Conservation (phyloP, 495 filamentous ascomycete genomes). For the Pseudomonodictys pantanalensis region DNA sequence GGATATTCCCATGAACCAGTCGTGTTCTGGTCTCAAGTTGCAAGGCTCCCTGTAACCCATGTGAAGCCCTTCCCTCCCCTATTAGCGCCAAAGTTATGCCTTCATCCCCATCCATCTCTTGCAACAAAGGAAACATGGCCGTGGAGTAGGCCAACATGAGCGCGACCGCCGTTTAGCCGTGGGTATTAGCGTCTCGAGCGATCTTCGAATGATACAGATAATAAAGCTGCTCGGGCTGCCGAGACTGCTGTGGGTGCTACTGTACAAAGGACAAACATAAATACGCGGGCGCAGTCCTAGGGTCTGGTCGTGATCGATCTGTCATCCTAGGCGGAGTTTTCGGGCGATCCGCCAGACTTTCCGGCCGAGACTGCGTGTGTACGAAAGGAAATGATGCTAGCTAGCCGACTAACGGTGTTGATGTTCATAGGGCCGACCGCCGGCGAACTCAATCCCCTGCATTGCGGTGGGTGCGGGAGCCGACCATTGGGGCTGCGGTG, state of each 20-base stretch:
- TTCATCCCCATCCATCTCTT: not conserved
- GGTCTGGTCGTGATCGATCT: too few relatives aligned
- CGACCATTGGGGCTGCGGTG: slow-evolving; percentile 13
- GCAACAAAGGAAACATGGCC: slow-evolving; percentile 4
- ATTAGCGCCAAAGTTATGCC: not conserved
- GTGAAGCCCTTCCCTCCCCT: not conserved
- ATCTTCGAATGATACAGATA: slow-evolving; percentile 11
- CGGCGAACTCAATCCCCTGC: slow-evolving; percentile 33
- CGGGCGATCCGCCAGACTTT: too few relatives aligned
- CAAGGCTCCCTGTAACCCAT: not conserved
- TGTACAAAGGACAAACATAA: slow-evolving; percentile 12
- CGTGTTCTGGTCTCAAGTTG: not conserved
- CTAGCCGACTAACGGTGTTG: slow-evolving; percentile 33
- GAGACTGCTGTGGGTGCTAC: slow-evolving; percentile 11
- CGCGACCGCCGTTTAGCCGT: not conserved
- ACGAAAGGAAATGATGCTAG: not conserved
- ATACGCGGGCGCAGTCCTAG: too few relatives aligned
- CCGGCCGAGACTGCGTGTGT: slow-evolving; percentile 38
- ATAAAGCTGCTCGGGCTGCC: slow-evolving; percentile 11
- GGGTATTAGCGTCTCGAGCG: not conserved
- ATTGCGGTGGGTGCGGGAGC: slow-evolving; percentile 18
- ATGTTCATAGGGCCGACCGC: slow-evolving; percentile 31
- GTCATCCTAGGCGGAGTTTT: slow-evolving; percentile 1
- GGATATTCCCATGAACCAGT: not conserved
- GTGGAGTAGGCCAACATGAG: slow-evolving; percentile 5